Base-by-base conservation (phyloP, 1,284 basidiomycete species). In the Leccinum fuscescens region DNA sequence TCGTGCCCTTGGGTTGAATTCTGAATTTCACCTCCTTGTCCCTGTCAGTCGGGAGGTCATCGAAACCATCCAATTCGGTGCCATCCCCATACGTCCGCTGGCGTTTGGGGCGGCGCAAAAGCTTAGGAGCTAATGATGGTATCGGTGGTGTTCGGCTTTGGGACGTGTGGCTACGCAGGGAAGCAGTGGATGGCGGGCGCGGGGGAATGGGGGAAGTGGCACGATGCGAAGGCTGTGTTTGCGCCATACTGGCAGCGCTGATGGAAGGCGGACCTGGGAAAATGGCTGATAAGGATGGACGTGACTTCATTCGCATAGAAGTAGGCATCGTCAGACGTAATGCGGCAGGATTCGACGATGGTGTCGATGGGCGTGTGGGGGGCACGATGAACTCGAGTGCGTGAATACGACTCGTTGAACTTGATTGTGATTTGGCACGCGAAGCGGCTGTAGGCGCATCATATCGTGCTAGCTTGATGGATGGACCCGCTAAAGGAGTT, bases 51-150 rank as follows among this genome's bases (percentile, higher is more conserved):
- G 89, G 89, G 48, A 98, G 80, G 74, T 98, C 96, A 39, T 96
- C 95, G 64, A 98, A 86, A 1, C 75, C 87, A 69, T 98, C 96
- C 53, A 98, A 79, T 76, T 98, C 96, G 7, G 92, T 94, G 6
- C 96, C 96, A 72, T 97, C 94, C 3, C 95, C 94, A 72, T 92
- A 98, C 15, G 83, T 81, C 60, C 86, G 81, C 60, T 79, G 78
- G 54, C 88, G 84, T 70, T 90, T 91, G 2, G 93, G 90, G 67
- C 86, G 81, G 59, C 88, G 86, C 55, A 95, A 77, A 12, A 93
- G 73, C 72, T 86, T 90, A 5, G 86, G 82, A n/a, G 82, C 82
- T 7, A 78, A 73, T 14, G 79, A 62, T 58, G 78, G 67, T 60
- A 64, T 67, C 56, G 60, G 66, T 60, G 70, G 72, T 44, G 72